Percentiles rank a stretch among this genome's conserved stretches.
These are phyloP conservation scores for Lasiosphaeria miniovina DNA, from an alignment of 495 filamentous ascomycete genomes.

Conservation along the genomic window DNA sequence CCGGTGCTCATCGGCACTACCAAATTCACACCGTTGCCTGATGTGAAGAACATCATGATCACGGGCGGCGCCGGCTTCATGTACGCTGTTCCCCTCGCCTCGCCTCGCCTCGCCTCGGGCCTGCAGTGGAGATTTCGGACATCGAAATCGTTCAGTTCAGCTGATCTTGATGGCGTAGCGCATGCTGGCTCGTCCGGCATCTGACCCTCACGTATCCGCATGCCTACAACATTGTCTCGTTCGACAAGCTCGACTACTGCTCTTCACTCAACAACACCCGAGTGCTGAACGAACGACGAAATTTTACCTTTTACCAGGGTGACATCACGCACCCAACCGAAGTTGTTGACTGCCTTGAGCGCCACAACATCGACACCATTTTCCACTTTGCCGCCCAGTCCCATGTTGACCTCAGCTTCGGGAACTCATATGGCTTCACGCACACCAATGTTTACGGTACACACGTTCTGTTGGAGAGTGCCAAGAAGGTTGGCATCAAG, in stretches of 20 bases:
- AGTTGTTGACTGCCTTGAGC: constrained; percentile 57
- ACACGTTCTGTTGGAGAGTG: constrained; percentile 67
- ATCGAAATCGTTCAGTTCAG: constrained; percentile 3
- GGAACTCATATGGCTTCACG: constrained; percentile 68
- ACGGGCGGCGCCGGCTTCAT: constrained; percentile 74
- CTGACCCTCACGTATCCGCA: constrained; percentile 62
- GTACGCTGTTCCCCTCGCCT: constrained; percentile 35
- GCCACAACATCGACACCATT: constrained; percentile 66
- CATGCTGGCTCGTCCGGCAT: constrained; percentile 72
- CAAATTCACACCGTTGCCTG: constrained; percentile 57
- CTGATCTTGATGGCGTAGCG: constrained; percentile 30
- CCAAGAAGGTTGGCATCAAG: constrained; percentile 58
- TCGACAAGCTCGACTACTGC: constrained; percentile 75
- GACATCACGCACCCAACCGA: constrained; percentile 62
- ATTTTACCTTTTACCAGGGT: constrained; percentile 73
- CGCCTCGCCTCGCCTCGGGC: background rate
- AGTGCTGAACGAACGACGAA: constrained; percentile 54
- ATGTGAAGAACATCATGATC: constrained; percentile 69
- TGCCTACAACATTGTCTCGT: constrained; percentile 69
- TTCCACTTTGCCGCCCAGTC: constrained; percentile 77
- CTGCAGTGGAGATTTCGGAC: too few species aligned
- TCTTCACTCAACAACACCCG: constrained; percentile 69
- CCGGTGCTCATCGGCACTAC: constrained; percentile 62
- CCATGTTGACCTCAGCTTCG: constrained; percentile 70
- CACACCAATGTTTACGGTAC: constrained; percentile 71